These are phyloP conservation scores for Phytophthora chlamydospora DNA, from an alignment of 352 stramenopile genomes.

Conservation along the genomic window DNA sequence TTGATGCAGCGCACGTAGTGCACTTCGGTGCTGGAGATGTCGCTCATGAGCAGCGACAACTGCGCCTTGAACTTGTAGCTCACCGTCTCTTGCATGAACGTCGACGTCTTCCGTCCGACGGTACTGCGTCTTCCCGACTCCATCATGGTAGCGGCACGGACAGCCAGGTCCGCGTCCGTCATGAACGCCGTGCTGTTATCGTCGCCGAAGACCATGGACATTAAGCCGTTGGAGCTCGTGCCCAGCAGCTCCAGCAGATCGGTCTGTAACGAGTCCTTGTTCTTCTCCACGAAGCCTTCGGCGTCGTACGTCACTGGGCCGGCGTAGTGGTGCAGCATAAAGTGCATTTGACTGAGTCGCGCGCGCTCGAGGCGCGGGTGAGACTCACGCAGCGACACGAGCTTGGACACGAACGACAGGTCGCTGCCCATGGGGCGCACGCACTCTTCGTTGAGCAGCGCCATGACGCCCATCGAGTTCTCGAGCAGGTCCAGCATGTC, in stretches of 20 bases:
- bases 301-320: constrained; percentile 83
- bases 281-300: constrained; percentile 88
- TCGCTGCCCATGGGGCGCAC: constrained; percentile 89
- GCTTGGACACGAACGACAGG: constrained; percentile 88
- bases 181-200: constrained; percentile 56
- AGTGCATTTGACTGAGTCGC: constrained; percentile 74
- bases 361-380: constrained; percentile 83
- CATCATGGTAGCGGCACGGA: constrained; percentile 54
- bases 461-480: constrained; percentile 90
- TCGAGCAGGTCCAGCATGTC: constrained; percentile 91
- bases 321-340: constrained; percentile 86
- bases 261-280: constrained; percentile 85
- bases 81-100: constrained; percentile 89
- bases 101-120: constrained; percentile 65
- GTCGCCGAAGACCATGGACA: constrained; percentile 76
- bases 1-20: constrained; percentile 94
- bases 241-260: constrained; percentile 76
- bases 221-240: constrained; percentile 73
- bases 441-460: constrained; percentile 92
- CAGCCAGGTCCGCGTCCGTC: constrained; percentile 66
- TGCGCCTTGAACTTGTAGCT: constrained; percentile 92
- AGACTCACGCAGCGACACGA: constrained; percentile 81
- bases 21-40: constrained; percentile 86
- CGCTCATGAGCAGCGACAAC: constrained; percentile 83
- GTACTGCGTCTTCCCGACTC: constrained; percentile 58